Evolutionary conservation across 129 eudicot genomes (phyloP), one percentile per base, ranked within the genome.

Genomic region (Chrysanthemum makinoi): DNA sequence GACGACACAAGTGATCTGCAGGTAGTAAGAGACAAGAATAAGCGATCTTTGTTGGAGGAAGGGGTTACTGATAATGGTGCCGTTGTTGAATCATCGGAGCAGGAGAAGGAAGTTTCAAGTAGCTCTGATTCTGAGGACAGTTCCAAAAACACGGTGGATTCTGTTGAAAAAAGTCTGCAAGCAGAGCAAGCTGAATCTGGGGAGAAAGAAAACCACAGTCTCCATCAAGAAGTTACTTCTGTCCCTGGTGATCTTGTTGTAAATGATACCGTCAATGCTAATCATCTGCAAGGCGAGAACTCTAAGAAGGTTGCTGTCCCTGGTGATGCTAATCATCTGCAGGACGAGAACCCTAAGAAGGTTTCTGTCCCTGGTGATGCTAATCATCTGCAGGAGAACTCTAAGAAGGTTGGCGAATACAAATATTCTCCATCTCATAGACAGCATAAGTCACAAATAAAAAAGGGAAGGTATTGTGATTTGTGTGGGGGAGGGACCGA

Each of bases 401-500:
- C 19, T 24, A 74, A 75, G 54, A 80, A 80, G 74, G 68, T 69
- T 50, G 62, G 74, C 61, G 75, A 69, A 66, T 64, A 66, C 19
- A 46, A 70, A 35, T 22, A 39, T 79, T 76, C 70, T 75, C 74
- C 72, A 30, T 52, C 57, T 68, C 84, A 71, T 76, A 75, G 73
- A 47, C 79, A 62, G 24, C 65, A 70, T 11, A 83, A 80, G 66
- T 73, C 91, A 6, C 83, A 77, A 16, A 86, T 90, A 56, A 90
- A 83, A 79, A 82, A 79, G 73, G 99, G 97, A 24, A 90, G 97
- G 72, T 81, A 84, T n/a, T 94, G 99, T 77, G 97, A 96, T 75
- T 77, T 94, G 75, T 94, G 99, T 81, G 97, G 99, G 62, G 89
- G 92, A 74, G 96, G 99, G 62, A 86, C 80, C 6, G 91, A 90